Conservation (phyloP, 2,329 filamentous ascomycete genomes). For the Beauveria bassiana region DNA sequence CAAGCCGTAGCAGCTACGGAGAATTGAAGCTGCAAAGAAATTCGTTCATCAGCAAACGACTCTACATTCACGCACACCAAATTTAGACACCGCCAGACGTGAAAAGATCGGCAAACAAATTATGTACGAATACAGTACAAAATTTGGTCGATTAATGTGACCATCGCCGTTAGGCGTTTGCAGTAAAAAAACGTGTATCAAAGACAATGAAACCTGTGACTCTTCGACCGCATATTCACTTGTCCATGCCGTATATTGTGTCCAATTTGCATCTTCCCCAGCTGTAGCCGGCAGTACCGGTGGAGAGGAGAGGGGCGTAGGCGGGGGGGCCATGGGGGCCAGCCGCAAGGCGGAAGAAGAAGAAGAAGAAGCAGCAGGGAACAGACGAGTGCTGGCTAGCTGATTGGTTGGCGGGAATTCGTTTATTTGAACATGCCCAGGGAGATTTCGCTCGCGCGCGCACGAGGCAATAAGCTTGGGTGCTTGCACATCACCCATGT, state of each 20-base stretch:
- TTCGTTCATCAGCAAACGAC: background rate
- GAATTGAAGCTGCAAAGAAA: background rate
- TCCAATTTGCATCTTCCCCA: conserved; percentile 6
- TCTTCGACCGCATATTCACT: background rate
- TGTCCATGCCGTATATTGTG: background rate
- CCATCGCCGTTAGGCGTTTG: background rate
- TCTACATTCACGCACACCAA: background rate
- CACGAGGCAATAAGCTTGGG: too few relatives aligned
- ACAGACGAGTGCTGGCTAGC: background rate
- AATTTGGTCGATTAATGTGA: background rate
- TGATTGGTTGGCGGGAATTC: background rate
- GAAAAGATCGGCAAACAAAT: background rate
- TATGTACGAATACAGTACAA: background rate
- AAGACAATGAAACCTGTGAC: background rate
- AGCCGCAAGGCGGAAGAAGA: background rate
- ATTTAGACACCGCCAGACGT: background rate
- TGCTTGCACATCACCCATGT: too few relatives aligned
- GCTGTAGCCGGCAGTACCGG: background rate
- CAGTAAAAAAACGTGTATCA: background rate
- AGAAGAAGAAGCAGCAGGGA: background rate
- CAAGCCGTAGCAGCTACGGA: background rate
- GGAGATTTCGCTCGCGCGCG: too few relatives aligned
- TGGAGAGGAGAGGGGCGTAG: background rate
- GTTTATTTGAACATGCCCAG: background rate
- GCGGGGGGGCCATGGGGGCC: background rate